Evolutionary conservation across 2,329 filamentous ascomycete genomes (phyloP), one percentile per base, ranked within the genome.

Genomic region (Taxawa tesnikishii): DNA sequence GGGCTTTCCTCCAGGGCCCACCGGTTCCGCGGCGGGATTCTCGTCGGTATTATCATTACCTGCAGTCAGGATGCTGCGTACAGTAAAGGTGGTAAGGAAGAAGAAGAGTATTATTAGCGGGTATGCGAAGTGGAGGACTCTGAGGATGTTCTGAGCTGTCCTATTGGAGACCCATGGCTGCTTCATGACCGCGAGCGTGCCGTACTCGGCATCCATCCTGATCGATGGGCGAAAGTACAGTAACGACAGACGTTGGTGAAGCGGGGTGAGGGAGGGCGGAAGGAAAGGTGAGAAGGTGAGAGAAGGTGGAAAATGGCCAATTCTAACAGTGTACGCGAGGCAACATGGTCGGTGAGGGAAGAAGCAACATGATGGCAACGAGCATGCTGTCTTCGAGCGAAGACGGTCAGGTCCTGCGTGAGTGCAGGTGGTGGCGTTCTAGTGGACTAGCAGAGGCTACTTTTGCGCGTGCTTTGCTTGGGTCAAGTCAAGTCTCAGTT

Each of bases 1-100:
- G 19, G 84, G 84, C 54, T 92, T 87, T 43, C 87, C 88, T 34
- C 83, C 87, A 1, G 87, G 85, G n/a, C 87, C 87, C 32, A 68
- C 75, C 42, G 71, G 68, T 38, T 59, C 53, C 26, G 58, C 51
- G 46, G 41, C 32, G 40, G 37, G 6, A 45, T 62, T 53, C 28
- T 60, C 54, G 40, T 56, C 55, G 40, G 63, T 59, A 43, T 60
- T 60, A 30, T 45, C 43, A 49, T 54, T 65, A 43, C 57, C 56
- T 24, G 69, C 63, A 13, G 65, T 60, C 38, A 67, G 49, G 40
- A 81, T 67, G 45, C 74, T 76, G 51, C 70, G 70, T 43, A 62
- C 49, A 34, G 76, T 65, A 49, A 81, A 79, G 40, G 68, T 66
- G 38, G 63, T 53, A 29, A 79, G 56, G 53, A 82, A 83, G 49